Percentiles rank a stretch among this genome's conserved stretches.
Evolutionary conservation across 2,329 filamentous ascomycete genomes (phyloP).

Genomic region (Grosmannia huntii): DNA sequence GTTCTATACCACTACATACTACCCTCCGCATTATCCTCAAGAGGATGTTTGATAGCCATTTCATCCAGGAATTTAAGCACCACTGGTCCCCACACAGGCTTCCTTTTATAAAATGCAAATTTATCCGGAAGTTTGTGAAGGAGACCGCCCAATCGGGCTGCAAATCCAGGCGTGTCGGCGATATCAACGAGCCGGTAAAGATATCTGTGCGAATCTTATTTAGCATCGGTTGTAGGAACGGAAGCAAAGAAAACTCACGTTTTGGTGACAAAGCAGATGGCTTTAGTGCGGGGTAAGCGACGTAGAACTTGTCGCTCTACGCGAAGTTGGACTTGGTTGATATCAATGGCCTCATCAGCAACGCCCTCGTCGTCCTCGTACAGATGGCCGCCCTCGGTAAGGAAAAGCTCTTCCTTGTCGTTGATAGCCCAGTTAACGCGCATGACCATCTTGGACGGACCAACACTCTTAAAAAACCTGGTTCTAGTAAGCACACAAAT

Average conservation of each 20-base stretch:
- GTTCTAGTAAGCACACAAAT: neutral
- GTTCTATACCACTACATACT: neutral
- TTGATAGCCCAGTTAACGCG: constrained; percentile 1
- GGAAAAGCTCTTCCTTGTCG: neutral
- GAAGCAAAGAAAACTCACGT: neutral
- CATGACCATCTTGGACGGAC: neutral
- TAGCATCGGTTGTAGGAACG: neutral
- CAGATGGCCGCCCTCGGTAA: neutral
- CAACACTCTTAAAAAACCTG: neutral
- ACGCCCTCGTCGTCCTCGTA: neutral
- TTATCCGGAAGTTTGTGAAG: neutral
- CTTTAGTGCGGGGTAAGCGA: neutral
- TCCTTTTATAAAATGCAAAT: neutral
- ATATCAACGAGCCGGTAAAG: neutral
- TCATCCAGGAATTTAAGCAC: neutral
- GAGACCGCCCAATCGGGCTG: neutral
- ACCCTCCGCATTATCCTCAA: neutral
- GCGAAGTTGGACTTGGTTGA: neutral
- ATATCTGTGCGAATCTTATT: neutral
- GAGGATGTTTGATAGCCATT: neutral
- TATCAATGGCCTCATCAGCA: neutral
- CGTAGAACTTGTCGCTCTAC: neutral
- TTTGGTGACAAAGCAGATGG: neutral
- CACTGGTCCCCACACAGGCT: neutral
- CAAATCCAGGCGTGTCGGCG: neutral